Evolutionary conservation across 192 early-diverging fungal species (phyloP).

Genomic region (Coemansia sp.): DNA sequence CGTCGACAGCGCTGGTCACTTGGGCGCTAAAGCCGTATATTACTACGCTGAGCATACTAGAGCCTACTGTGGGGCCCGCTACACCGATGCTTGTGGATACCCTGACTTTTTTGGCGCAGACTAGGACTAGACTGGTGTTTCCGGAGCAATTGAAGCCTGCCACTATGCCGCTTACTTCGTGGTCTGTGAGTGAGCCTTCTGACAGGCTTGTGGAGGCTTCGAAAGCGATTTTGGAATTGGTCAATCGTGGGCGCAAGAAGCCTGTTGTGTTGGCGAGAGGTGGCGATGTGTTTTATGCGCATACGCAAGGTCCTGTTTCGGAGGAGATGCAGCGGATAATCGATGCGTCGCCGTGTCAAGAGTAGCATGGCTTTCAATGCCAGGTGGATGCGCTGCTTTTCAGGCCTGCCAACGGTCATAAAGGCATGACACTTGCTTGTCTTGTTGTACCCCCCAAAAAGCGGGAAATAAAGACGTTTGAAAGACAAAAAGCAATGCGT

Average conservation of each 20-base stretch:
- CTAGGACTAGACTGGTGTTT: conserved; percentile 30
- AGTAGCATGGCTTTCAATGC: not conserved
- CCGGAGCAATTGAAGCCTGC: conserved; percentile 28
- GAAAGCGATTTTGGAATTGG: conserved; percentile 13
- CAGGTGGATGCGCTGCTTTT: too few relatives aligned
- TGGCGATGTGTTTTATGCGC: conserved; percentile 41
- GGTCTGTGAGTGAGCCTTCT: conserved; percentile 13
- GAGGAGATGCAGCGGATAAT: conserved; percentile 33
- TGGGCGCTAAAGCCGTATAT: conserved; percentile 47
- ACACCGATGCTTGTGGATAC: conserved; percentile 43
- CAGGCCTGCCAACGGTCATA: too few relatives aligned
- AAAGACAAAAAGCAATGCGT: too few relatives aligned
- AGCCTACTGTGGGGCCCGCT: not conserved
- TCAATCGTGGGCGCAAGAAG: conserved; percentile 16
- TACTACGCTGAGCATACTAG: conserved; percentile 8
- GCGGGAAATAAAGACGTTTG: too few relatives aligned
- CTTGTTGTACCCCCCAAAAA: too few relatives aligned
- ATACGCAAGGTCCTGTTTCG: conserved; percentile 27
- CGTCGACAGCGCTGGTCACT: conserved; percentile 34
- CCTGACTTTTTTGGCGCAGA: conserved; percentile 33
- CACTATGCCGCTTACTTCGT: conserved; percentile 36
- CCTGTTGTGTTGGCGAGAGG: conserved; percentile 13
- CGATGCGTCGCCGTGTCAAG: conserved; percentile 19
- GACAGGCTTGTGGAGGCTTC: not conserved
- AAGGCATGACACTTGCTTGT: too few relatives aligned